Percentiles rank a stretch among this genome's conserved stretches.
Conservation (phyloP, 352 stramenopile genomes). For the Pythium monospermum region DNA sequence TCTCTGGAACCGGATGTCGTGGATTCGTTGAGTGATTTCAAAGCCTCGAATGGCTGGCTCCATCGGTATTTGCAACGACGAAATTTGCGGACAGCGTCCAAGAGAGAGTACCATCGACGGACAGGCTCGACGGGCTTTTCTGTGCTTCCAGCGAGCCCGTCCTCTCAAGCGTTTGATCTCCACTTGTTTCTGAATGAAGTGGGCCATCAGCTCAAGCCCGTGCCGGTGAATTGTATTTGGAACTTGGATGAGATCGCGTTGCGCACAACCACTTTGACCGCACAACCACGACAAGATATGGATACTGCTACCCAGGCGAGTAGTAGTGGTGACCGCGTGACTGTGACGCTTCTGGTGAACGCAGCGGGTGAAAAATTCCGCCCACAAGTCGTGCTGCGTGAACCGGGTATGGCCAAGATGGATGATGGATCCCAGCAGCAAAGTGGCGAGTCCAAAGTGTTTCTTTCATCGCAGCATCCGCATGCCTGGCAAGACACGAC, state of each 20-base stretch:
- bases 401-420: slow-evolving; percentile 12
- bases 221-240: slow-evolving; percentile 61
- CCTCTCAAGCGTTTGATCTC: slow-evolving; percentile 15
- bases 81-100: slow-evolving; percentile 59
- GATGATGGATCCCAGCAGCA: slow-evolving; percentile 14
- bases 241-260: slow-evolving; percentile 58
- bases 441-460: slow-evolving; percentile 5
- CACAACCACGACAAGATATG: background rate
- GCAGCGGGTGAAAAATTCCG: slow-evolving; percentile 60
- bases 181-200: slow-evolving; percentile 36
- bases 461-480: slow-evolving; percentile 7
- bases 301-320: background rate
- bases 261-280: slow-evolving; percentile 5
- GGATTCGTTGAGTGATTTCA: slow-evolving; percentile 78
- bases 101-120: slow-evolving; percentile 28
- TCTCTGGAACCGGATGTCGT: slow-evolving; percentile 69
- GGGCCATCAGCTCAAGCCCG: slow-evolving; percentile 38
- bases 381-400: slow-evolving; percentile 43
- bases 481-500: slow-evolving; percentile 44
- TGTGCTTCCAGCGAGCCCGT: slow-evolving; percentile 8
- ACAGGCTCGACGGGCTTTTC: background rate
- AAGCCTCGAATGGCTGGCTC: slow-evolving; percentile 80
- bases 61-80: slow-evolving; percentile 72
- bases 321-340: slow-evolving; percentile 23
- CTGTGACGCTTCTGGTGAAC: slow-evolving; percentile 49